Evolutionary conservation across 2,329 filamentous ascomycete species (phyloP).

Genomic region (Lachnellula occidentalis): DNA sequence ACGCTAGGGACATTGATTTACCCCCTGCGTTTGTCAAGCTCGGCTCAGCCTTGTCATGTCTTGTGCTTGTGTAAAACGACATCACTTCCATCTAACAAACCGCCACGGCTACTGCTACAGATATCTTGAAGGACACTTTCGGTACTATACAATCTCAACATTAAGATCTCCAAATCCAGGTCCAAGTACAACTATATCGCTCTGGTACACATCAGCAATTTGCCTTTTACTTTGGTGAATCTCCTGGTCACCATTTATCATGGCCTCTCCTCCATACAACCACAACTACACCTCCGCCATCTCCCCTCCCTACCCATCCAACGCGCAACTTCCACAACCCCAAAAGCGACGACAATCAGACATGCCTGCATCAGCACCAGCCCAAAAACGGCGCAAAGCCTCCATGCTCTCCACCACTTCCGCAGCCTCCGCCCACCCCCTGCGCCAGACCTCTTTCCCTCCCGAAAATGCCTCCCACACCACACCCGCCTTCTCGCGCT

Average conservation of each 20-base stretch:
- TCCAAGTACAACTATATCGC: neutral
- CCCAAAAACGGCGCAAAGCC: slow-evolving; percentile 64
- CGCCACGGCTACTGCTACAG: neutral
- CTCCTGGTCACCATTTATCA: slow-evolving; percentile 5
- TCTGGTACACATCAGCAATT: neutral
- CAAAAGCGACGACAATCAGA: slow-evolving; percentile 60
- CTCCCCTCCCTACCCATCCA: slow-evolving; percentile 50
- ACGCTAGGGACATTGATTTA: neutral
- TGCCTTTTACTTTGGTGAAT: neutral
- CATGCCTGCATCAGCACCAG: slow-evolving; percentile 41
- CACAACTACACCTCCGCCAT: slow-evolving; percentile 29
- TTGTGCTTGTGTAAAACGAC: neutral
- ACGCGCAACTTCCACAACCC: slow-evolving; percentile 48
- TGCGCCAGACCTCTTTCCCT: slow-evolving; percentile 77
- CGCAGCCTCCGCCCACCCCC: slow-evolving; percentile 53
- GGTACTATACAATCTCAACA: neutral
- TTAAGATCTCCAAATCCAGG: neutral
- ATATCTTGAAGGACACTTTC: neutral
- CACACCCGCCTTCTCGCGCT: slow-evolving; percentile 47
- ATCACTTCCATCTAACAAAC: neutral
- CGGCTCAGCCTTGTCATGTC: neutral
- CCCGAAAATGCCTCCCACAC: slow-evolving; percentile 46
- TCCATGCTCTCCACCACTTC: slow-evolving; percentile 56
- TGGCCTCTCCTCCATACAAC: slow-evolving; percentile 28
- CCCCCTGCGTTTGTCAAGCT: neutral